phyloP scores from a whole-genome alignment of 345 rosid species.

The Eucalyptus globulus region DNA sequence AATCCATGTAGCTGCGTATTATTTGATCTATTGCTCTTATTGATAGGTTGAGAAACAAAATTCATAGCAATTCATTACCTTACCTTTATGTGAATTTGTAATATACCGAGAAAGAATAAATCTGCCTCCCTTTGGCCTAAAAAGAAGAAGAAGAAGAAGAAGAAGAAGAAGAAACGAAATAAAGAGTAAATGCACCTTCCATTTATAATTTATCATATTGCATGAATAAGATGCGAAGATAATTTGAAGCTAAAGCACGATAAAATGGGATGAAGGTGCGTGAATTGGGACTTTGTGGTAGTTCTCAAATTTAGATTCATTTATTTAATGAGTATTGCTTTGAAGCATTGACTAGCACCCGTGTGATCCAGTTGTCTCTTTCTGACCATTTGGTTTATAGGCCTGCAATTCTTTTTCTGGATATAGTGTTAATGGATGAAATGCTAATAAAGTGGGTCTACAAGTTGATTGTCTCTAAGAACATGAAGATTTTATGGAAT shows the following conservation, averaged over 20 bases:
- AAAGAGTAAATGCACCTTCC: not conserved
- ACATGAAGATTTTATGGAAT: not conserved
- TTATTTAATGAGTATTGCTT: not conserved
- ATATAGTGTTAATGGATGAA: not conserved
- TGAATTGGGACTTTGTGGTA: not conserved
- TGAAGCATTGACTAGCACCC: not conserved
- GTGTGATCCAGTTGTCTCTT: not conserved
- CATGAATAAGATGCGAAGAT: not conserved
- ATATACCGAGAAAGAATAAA: not conserved
- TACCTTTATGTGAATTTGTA: not conserved
- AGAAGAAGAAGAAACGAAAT: not conserved
- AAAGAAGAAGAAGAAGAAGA: not conserved
- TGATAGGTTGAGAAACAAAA: not conserved
- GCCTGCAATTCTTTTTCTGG: not conserved
- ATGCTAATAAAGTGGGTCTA: not conserved
- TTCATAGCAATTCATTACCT: not conserved
- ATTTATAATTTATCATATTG: not conserved
- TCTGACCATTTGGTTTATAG: not conserved
- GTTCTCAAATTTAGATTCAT: not conserved
- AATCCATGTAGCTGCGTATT: not conserved
- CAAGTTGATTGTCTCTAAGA: not conserved
- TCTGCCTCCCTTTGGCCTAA: not conserved
- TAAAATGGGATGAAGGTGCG: not conserved
- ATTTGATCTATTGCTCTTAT: not conserved
- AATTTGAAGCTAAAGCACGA: not conserved